A percentile compares a stretch with the other conserved stretches of the same genome.
These are phyloP conservation scores for Candida smagusa DNA, from an alignment of 1,139 yeast species.

Conservation along the genomic window DNA sequence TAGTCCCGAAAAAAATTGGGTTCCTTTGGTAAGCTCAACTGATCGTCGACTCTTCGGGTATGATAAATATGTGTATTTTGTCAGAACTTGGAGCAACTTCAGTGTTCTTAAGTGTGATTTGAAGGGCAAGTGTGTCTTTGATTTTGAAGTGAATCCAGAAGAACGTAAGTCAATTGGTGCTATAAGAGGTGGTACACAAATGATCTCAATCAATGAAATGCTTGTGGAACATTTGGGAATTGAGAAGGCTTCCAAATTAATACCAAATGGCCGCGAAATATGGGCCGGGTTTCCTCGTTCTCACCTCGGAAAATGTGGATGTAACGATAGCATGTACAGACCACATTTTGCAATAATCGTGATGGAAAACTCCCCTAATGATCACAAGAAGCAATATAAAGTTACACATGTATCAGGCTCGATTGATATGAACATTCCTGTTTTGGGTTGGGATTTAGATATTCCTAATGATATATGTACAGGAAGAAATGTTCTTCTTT, in stretches of 20 bases:
- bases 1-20: conserved; percentile 41
- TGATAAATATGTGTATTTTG: conserved; percentile 29
- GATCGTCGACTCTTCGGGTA: conserved; percentile 19
- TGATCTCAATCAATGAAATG: conserved; percentile 17
- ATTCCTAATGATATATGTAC: conserved; percentile 14
- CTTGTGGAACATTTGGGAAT: conserved; percentile 2
- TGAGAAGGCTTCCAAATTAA: not conserved
- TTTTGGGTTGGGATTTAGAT: conserved; percentile 16
- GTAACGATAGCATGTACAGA: no score
- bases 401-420: no score
- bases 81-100: conserved; percentile 38
- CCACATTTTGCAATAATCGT: no score
- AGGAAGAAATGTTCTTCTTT: conserved; percentile 20
- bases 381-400: no score
- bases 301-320: conserved; percentile 13
- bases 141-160: conserved; percentile 20
- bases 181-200: conserved; percentile 26
- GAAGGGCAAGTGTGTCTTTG: conserved; percentile 24
- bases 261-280: conserved; percentile 20
- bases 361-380: not conserved
- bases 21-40: conserved; percentile 32
- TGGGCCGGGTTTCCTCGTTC: conserved; percentile 28
- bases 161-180: conserved; percentile 17
- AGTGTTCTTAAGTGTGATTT: conserved; percentile 29
- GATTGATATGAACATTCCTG: not conserved